Percentiles rank a stretch among this genome's conserved stretches.
Evolutionary conservation across 805 yeast species (phyloP).

Genomic region (Kregervanrija fluxuum): DNA sequence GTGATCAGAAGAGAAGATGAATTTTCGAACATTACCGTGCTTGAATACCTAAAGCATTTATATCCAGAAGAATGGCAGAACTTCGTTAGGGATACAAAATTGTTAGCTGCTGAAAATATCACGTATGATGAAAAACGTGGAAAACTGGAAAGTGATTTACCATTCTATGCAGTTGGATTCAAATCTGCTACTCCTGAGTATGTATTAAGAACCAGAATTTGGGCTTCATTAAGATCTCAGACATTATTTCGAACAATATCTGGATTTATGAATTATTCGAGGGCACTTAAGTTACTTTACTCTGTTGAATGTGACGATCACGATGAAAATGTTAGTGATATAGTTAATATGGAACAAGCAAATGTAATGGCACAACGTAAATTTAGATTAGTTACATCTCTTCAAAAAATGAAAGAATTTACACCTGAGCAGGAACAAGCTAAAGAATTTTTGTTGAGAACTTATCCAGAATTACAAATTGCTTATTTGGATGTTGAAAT

Average conservation of each 20-base stretch:
- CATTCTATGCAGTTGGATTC: constrained; percentile 65
- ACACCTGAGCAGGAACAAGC: constrained; percentile 50
- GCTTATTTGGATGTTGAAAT: constrained; percentile 52
- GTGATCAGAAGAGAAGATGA: constrained; percentile 69
- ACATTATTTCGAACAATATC: constrained; percentile 75
- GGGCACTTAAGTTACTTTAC: constrained; percentile 62
- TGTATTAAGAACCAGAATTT: constrained; percentile 64
- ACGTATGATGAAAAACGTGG: constrained; percentile 5
- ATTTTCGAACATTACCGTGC: constrained; percentile 45
- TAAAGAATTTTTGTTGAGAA: constrained; percentile 51
- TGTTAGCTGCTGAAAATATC: constrained; percentile 39
- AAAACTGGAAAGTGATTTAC: constrained; percentile 41
- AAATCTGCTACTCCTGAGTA: constrained; percentile 57
- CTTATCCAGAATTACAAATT: constrained; percentile 62
- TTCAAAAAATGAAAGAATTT: constrained; percentile 54
- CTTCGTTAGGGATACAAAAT: constrained; percentile 49
- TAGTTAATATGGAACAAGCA: constrained; percentile 34
- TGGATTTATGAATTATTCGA: constrained; percentile 73
- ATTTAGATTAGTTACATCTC: constrained; percentile 56
- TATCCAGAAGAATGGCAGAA: constrained; percentile 53
- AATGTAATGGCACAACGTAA: constrained; percentile 53
- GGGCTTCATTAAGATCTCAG: constrained; percentile 83
- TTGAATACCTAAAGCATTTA: constrained; percentile 49
- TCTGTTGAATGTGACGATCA: constrained; percentile 41
- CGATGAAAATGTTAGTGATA: constrained; percentile 27